Evolutionary conservation across 208 protist species (phyloP), one percentile per base, ranked within the genome.

Genomic region (Leishmania tropica): DNA sequence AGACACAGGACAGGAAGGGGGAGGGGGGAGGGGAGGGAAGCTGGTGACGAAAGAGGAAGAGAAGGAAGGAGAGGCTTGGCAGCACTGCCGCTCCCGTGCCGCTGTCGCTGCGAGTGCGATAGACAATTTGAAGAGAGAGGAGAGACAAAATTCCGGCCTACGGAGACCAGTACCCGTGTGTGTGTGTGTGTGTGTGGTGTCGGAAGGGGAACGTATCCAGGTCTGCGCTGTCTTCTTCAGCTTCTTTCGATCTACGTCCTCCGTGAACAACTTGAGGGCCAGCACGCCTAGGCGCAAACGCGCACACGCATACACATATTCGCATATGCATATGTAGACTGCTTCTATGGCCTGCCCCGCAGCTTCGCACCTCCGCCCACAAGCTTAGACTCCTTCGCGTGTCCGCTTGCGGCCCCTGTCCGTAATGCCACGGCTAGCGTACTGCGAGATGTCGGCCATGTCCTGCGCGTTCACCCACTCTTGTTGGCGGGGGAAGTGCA

Each of bases 391-490:
- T 13, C 71, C 87, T 35, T 85, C 83, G 37, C 89, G 85, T 19
- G 24, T 35, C 74, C 79, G 79, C 76, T 92, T 81, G 80, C 84
- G 70, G 82, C 81, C 67, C 82, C 71, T 82, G 75, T 78, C 73
- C 40, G 47, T 53, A 28, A 58, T 75, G 56, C 87, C 89, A 19
- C 77, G 77, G 62, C 83, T 74, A 6, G 68, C 85, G 47, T 83
- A 88, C 67, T 92, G 83, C n/a, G 81, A 79, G 15, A 94, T n/a
- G 45, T 83, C 76, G 17, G 90, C 88, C 86, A 92, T 93, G 70
- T 96, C 91, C 81, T 83, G 80, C 62, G 85, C 79, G 53, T 73
- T 77, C 35, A 94, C 76, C 93, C 93, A 96, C 81, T 93, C 85
- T 80, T 90, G 76, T 28, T 85, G 80, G 17, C 80, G 80, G 7